Conservation (phyloP, 2,329 filamentous ascomycete species). For the Apiospora malaysiana region DNA sequence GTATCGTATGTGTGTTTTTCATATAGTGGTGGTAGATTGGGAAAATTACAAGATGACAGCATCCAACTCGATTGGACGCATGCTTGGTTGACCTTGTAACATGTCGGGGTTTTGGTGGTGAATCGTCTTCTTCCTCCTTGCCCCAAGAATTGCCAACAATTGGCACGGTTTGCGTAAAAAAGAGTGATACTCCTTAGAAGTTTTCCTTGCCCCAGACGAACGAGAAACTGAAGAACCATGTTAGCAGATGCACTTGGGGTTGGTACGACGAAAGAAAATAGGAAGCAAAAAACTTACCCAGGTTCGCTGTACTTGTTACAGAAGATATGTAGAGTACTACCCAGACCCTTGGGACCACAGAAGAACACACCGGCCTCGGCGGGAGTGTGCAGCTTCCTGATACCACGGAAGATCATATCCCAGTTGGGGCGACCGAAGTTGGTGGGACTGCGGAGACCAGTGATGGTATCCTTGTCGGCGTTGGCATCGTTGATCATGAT, state of each 20-base stretch:
- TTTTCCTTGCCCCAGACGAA: conserved; percentile 75
- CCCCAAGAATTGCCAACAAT: not conserved
- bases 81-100: not conserved
- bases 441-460: conserved; percentile 79
- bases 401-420: conserved; percentile 87
- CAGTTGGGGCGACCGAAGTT: conserved; percentile 89
- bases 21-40: conserved; percentile 1
- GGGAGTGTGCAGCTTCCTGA: conserved; percentile 77
- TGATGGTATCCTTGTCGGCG: conserved; percentile 83
- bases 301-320: conserved; percentile 90
- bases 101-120: not conserved
- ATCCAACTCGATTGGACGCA: conserved; percentile 6
- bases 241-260: not conserved
- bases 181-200: conserved; percentile 52
- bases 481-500: conserved; percentile 94
- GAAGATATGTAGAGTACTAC: conserved; percentile 78
- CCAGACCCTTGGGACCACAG: conserved; percentile 81
- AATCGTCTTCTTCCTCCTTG: not conserved
- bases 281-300: conserved; percentile 58
- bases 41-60: conserved; percentile 1
- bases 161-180: not conserved
- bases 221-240: conserved; percentile 54
- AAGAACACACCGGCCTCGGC: conserved; percentile 82
- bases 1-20: not conserved
- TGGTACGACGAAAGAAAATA: too few relatives aligned